Conservation (phyloP, 108 stramenopile genomes). For the Nitzschia sp. region DNA sequence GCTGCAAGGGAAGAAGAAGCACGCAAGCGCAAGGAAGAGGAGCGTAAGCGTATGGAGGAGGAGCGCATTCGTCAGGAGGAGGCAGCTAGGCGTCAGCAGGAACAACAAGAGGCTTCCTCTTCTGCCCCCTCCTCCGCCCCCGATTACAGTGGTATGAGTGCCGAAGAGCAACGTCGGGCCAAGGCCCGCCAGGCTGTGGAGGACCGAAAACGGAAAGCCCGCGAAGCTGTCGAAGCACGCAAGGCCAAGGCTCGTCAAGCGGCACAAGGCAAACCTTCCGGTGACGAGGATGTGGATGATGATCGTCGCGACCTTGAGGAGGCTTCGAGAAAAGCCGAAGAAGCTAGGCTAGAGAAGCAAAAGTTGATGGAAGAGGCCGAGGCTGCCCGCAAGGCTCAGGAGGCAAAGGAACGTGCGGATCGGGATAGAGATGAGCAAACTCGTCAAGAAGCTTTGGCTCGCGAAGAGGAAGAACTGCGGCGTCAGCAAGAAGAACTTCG, state of each 20-base stretch:
- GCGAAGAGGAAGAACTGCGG: conserved; percentile 24
- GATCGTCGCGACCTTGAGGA: conserved; percentile 11
- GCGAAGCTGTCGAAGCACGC: conserved; percentile 40
- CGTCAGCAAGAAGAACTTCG: conserved; percentile 21
- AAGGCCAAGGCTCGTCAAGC: conserved; percentile 26
- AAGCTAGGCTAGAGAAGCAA: conserved; percentile 10
- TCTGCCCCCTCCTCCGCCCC: not conserved
- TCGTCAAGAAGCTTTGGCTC: conserved; percentile 7
- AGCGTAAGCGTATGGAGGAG: not conserved
- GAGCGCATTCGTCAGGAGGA: not conserved
- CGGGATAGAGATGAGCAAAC: conserved; percentile 10
- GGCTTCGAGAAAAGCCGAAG: not conserved
- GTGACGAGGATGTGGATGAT: conserved; percentile 1
- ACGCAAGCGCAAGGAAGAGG: not conserved
- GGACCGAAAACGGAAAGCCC: conserved; percentile 44
- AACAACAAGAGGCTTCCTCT: not conserved
- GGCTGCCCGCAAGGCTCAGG: not conserved
- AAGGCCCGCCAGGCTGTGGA: conserved; percentile 38
- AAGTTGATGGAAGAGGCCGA: conserved; percentile 22
- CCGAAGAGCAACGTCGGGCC: conserved; percentile 31
- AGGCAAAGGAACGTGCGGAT: conserved; percentile 8
- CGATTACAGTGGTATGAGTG: not conserved
- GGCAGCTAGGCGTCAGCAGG: not conserved
- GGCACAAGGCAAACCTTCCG: not conserved
- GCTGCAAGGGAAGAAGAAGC: not conserved